Conservation (phyloP, 768 basidiomycete genomes). For the Rhodotorula taiwanensis region DNA sequence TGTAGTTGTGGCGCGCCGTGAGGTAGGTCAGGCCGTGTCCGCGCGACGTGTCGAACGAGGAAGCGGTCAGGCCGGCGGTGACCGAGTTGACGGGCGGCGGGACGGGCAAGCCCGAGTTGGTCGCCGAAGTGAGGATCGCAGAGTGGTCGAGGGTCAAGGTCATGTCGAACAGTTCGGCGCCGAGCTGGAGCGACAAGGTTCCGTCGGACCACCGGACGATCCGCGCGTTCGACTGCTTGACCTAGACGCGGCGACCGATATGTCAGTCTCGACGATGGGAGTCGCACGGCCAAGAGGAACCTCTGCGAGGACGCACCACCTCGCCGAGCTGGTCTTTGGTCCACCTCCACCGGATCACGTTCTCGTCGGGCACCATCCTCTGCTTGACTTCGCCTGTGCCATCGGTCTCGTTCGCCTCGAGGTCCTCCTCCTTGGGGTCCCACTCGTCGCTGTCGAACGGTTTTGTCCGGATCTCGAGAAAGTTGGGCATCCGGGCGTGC, state of each 20-base stretch:
- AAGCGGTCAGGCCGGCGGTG: slow-evolving; percentile 44
- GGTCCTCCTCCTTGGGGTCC: slow-evolving; percentile 69
- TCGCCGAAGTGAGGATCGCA: slow-evolving; percentile 45
- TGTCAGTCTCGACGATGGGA: neutral
- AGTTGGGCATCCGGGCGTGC: slow-evolving; percentile 87
- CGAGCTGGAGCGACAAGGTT: slow-evolving; percentile 76
- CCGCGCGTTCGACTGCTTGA: slow-evolving; percentile 79
- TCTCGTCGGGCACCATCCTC: slow-evolving; percentile 66
- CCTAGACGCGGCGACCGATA: slow-evolving; percentile 48
- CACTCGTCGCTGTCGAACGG: slow-evolving; percentile 85
- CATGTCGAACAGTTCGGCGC: slow-evolving; percentile 90
- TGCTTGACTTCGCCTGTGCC: slow-evolving; percentile 54
- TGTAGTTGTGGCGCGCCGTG: slow-evolving; percentile 73
- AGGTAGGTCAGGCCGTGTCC: slow-evolving; percentile 74
- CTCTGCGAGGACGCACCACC: slow-evolving; percentile 56
- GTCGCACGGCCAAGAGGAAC: neutral
- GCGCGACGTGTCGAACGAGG: slow-evolving; percentile 37
- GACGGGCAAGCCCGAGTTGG: slow-evolving; percentile 49
- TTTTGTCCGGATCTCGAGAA: slow-evolving; percentile 77
- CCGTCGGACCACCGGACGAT: slow-evolving; percentile 96
- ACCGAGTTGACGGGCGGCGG: slow-evolving; percentile 52
- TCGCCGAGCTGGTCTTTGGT: slow-evolving; percentile 63
- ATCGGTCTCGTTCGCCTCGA: slow-evolving; percentile 56
- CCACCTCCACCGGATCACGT: slow-evolving; percentile 95
- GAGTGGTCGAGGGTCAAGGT: slow-evolving; percentile 71